These are phyloP conservation scores for Zymoseptoria pseudotritici DNA, from an alignment of 2,329 filamentous ascomycete genomes.

Conservation along the genomic window DNA sequence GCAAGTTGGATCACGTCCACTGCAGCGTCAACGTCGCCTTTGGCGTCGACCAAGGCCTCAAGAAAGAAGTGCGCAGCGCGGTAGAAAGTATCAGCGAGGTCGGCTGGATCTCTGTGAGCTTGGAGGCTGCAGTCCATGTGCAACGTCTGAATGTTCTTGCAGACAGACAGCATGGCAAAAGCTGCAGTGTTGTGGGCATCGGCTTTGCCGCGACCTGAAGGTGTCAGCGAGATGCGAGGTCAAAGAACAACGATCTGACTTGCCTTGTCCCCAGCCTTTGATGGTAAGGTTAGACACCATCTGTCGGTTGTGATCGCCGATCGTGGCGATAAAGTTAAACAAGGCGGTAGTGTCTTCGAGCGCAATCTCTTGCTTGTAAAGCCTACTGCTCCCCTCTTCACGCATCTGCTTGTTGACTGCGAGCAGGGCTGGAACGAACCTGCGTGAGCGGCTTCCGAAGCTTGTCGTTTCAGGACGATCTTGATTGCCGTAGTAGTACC, in stretches of 20 bases:
- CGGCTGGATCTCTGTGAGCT: conserved; percentile 1
- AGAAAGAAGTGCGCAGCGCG: conserved; percentile 22
- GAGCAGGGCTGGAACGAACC: conserved; percentile 20
- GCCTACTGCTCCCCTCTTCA: conserved; percentile 19
- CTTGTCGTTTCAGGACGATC: background rate
- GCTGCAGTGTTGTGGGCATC: conserved; percentile 18
- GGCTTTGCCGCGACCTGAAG: background rate
- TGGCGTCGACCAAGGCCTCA: conserved; percentile 18
- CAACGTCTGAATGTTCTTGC: conserved; percentile 21
- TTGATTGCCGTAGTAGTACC: background rate
- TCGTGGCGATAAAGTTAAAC: conserved; percentile 19
- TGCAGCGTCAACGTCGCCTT: conserved; percentile 19
- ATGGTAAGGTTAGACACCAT: conserved; percentile 18
- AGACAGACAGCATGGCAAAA: conserved; percentile 20
- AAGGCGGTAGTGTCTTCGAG: conserved; percentile 20
- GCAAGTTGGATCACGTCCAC: conserved; percentile 20
- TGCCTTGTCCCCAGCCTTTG: conserved; percentile 15
- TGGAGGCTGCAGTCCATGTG: conserved; percentile 18
- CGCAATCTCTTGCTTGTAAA: conserved; percentile 24
- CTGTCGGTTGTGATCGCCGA: conserved; percentile 20
- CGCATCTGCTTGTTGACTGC: conserved; percentile 25
- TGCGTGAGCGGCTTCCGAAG: background rate
- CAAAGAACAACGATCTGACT: background rate
- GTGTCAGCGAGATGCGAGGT: background rate
- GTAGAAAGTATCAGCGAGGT: conserved; percentile 19